These are phyloP conservation scores for Conringia planisiliqua DNA, from an alignment of 345 rosid species.

Conservation along the genomic window DNA sequence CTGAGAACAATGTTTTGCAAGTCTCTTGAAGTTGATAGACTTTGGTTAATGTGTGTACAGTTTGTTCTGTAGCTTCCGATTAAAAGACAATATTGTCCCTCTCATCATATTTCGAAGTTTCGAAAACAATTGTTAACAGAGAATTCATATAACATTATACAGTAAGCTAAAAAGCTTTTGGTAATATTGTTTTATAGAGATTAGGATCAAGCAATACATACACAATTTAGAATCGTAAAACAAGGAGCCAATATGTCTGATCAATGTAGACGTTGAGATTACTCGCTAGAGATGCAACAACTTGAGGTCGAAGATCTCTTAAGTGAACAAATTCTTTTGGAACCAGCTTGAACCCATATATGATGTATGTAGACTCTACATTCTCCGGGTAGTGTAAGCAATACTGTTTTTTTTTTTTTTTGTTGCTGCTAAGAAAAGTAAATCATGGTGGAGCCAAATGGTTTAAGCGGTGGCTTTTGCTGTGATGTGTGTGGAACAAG, in stretches of 20 bases:
- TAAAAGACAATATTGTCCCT: background rate
- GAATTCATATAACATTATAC: background rate
- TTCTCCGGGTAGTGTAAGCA: background rate
- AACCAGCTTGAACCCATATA: background rate
- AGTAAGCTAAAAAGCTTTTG: background rate
- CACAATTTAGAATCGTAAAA: background rate
- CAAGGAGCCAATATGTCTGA: background rate
- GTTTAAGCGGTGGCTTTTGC: too few relatives aligned
- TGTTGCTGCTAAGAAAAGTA: too few relatives aligned
- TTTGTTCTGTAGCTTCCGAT: background rate
- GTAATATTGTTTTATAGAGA: background rate
- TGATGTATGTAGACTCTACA: background rate
- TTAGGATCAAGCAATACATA: background rate
- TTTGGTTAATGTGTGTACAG: too few relatives aligned
- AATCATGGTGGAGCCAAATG: too few relatives aligned
- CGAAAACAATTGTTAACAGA: background rate
- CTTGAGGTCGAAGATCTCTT: background rate
- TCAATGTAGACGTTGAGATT: background rate
- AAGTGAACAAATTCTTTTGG: background rate
- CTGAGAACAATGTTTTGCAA: slow-evolving; percentile 4
- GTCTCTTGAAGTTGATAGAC: background rate
- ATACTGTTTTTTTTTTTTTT: too few relatives aligned
- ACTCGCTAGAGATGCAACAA: background rate
- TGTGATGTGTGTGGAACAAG: too few relatives aligned
- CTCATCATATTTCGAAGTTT: background rate